These are phyloP conservation scores for Mastigamoeba balamuthi DNA, from an alignment of 78 protist genomes.

Conservation along the genomic window DNA sequence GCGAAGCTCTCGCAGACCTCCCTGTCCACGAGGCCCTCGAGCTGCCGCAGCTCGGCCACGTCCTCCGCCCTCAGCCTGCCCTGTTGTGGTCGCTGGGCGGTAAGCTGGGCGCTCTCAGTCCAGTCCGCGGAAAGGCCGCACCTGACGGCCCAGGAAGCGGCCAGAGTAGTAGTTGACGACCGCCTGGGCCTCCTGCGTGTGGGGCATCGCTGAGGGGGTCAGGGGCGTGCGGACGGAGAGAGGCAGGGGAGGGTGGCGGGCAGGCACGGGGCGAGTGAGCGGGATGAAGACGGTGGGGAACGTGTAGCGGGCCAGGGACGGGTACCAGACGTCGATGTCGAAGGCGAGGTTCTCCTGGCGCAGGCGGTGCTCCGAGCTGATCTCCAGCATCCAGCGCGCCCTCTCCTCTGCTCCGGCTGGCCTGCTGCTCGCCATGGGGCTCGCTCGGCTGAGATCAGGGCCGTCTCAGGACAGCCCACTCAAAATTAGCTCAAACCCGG, in stretches of 20 bases:
- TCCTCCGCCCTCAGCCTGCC: not conserved
- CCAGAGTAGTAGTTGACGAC: not conserved
- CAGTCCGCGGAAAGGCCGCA: not conserved
- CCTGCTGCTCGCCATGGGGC: no score
- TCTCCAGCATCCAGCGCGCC: not conserved
- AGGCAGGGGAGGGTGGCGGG: no score
- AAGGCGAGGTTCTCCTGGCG: slow-evolving; percentile 19
- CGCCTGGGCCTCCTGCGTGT: slow-evolving; percentile 16
- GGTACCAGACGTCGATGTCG: slow-evolving; percentile 33
- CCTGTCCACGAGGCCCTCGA: not conserved
- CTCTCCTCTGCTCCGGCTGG: no score
- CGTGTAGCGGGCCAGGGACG: not conserved
- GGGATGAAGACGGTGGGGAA: slow-evolving; percentile 6
- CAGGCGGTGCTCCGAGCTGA: slow-evolving; percentile 17
- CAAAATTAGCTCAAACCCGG: no score
- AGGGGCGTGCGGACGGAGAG: no score
- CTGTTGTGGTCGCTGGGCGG: not conserved
- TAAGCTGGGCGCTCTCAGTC: not conserved
- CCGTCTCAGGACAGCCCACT: no score
- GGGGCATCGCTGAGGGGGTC: no score
- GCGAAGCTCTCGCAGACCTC: not conserved
- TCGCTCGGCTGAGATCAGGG: no score
- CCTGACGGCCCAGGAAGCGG: not conserved
- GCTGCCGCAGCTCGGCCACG: not conserved
- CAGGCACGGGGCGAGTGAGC: slow-evolving; percentile 5